Evolutionary conservation across 345 rosid genomes (phyloP).

Genomic region (Linum tenue): DNA sequence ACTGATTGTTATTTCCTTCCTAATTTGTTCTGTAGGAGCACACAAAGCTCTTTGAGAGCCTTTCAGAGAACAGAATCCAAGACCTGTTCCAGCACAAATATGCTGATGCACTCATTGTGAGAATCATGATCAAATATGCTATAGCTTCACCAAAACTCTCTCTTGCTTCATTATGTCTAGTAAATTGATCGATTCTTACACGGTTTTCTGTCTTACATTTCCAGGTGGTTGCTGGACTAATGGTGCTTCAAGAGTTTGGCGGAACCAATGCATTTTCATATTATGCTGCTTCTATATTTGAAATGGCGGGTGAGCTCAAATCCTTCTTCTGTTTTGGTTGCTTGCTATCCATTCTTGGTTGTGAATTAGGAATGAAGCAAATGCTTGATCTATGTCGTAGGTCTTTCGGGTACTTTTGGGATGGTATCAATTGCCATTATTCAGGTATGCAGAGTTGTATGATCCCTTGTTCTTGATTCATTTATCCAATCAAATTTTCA

Average conservation of each 20-base stretch:
- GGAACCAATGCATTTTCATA: too few species aligned
- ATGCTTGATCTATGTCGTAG: slow-evolving; percentile 8
- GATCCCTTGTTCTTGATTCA: not conserved
- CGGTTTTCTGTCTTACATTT: too few species aligned
- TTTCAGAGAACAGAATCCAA: slow-evolving; percentile 21
- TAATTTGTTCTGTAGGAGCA: slow-evolving; percentile 25
- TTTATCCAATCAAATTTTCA: not conserved
- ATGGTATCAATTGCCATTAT: slow-evolving; percentile 30
- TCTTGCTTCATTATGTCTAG: too few species aligned
- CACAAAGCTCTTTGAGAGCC: slow-evolving; percentile 24
- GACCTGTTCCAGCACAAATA: slow-evolving; percentile 53
- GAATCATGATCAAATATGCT: not conserved
- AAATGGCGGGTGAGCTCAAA: slow-evolving; percentile 35
- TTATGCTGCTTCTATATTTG: slow-evolving; percentile 30
- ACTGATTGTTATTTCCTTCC: not conserved
- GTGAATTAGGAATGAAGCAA: not conserved
- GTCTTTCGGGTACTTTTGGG: slow-evolving; percentile 35
- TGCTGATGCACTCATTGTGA: slow-evolving; percentile 39
- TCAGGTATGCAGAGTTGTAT: slow-evolving; percentile 19
- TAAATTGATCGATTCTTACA: too few species aligned
- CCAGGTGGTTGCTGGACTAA: not conserved
- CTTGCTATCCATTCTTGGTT: not conserved
- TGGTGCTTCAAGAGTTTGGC: too few species aligned
- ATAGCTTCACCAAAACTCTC: too few species aligned
- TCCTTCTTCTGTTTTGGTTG: not conserved